Conservation (phyloP, 177 flowering plant genomes). For the Telopea speciosissima region DNA sequence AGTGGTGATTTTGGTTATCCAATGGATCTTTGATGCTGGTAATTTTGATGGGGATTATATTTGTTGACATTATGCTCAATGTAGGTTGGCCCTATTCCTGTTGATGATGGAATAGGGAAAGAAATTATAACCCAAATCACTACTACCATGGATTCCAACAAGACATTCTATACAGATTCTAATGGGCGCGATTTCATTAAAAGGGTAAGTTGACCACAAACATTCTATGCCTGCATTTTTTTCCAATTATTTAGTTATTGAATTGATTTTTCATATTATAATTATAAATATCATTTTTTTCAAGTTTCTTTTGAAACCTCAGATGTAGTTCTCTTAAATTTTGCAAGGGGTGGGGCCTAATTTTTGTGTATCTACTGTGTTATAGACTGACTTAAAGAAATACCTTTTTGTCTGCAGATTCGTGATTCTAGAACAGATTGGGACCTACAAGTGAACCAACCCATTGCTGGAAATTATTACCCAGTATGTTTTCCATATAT, state of each 20-base stretch:
- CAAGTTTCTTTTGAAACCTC: background rate
- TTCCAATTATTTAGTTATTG: background rate
- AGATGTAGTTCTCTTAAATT: background rate
- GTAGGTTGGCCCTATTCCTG: constrained; percentile 89
- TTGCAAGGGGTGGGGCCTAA: background rate
- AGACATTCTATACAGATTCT: constrained; percentile 81
- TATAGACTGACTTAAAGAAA: background rate
- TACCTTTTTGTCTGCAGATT: constrained; percentile 40
- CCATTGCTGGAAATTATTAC: constrained; percentile 83
- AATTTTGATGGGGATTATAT: background rate
- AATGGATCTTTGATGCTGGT: background rate
- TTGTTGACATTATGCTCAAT: constrained; percentile 4
- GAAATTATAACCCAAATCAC: constrained; percentile 61
- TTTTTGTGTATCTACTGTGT: background rate
- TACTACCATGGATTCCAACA: constrained; percentile 57
- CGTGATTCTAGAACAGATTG: constrained; percentile 82
- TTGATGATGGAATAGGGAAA: constrained; percentile 74
- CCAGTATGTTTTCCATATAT: constrained; percentile 52
- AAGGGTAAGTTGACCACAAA: constrained; percentile 48
- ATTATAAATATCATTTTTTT: too few species aligned
- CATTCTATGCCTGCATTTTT: background rate
- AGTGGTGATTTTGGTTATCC: background rate
- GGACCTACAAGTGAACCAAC: constrained; percentile 79
- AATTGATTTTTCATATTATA: background rate
- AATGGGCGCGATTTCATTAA: constrained; percentile 83